Percentiles rank a stretch among this genome's conserved stretches.
phyloP scores from a whole-genome alignment of 352 stramenopile species.

The Pythium guiyangense region DNA sequence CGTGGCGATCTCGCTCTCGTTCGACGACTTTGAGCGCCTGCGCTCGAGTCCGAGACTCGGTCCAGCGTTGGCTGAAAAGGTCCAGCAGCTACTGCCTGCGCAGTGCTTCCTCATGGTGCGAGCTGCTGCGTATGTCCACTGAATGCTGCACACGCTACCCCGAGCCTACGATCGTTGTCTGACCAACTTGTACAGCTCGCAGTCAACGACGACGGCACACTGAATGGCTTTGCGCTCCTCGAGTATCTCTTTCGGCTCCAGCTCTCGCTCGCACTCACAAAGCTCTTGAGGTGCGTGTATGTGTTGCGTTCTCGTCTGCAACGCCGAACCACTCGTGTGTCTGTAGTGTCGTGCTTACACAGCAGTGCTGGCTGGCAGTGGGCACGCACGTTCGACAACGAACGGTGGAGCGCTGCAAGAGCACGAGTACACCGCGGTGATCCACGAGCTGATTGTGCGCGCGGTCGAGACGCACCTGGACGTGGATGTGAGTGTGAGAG shows the following conservation, averaged over 20 bases:
- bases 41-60: conserved; percentile 7
- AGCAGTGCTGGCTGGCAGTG: conserved; percentile 11
- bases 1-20: conserved; percentile 34
- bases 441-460: conserved; percentile 21
- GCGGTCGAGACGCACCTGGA: conserved; percentile 17
- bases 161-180: neutral
- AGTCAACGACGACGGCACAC: conserved; percentile 19
- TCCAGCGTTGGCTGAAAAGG: conserved; percentile 9
- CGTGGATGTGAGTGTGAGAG: conserved; percentile 22
- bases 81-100: conserved; percentile 25
- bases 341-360: neutral
- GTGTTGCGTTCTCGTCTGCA: neutral
- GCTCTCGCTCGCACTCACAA: conserved; percentile 20
- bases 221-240: conserved; percentile 41
- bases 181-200: conserved; percentile 26
- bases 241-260: conserved; percentile 47
- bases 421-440: conserved; percentile 19
- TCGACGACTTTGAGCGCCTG: conserved; percentile 28
- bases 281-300: conserved; percentile 8
- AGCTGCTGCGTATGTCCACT: neutral
- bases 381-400: neutral
- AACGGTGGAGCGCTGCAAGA: conserved; percentile 20
- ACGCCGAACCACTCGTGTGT: neutral
- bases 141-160: neutral
- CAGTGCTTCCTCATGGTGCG: conserved; percentile 44